Percentiles rank a stretch among this genome's conserved stretches.
phyloP scores from a whole-genome alignment of 73 alveolate species.

The Tetrahymena thermophila region DNA sequence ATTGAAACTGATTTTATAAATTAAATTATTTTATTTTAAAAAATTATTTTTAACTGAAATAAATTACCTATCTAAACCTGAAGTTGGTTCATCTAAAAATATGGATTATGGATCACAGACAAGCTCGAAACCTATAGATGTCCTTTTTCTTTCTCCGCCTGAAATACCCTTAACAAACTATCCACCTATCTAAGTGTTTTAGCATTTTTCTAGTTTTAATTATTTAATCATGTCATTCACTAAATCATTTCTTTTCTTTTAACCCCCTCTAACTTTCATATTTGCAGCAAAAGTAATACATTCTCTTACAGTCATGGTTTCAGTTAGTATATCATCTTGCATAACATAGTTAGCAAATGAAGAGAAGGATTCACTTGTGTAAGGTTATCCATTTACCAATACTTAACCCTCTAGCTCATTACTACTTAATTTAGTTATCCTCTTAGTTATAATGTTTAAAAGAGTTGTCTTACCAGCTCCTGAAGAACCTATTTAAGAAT shows the following conservation, averaged over 20 bases:
- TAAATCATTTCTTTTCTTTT: conserved; percentile 20
- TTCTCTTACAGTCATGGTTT: conserved; percentile 1
- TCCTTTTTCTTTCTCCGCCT: conserved; percentile 53
- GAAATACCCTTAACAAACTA: conserved; percentile 10
- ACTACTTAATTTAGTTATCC: neutral
- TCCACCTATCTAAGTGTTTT: conserved; percentile 38
- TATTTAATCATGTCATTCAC: conserved; percentile 52
- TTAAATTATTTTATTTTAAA: no score
- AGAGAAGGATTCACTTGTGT: conserved; percentile 45
- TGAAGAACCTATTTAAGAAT: neutral
- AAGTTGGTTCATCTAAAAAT: conserved; percentile 37
- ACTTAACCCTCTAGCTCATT: neutral
- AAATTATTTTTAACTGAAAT: neutral
- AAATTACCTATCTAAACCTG: conserved; percentile 25
- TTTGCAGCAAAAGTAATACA: neutral
- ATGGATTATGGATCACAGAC: conserved; percentile 33
- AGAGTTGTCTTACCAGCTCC: neutral
- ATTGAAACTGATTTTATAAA: neutral
- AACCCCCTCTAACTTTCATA: conserved; percentile 15
- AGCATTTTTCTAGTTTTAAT: conserved; percentile 45
- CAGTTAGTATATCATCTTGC: conserved; percentile 18
- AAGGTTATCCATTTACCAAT: conserved; percentile 19
- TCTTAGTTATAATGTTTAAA: neutral
- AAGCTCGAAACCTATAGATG: conserved; percentile 41
- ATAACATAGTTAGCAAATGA: conserved; percentile 1